These are phyloP conservation scores for Narthecium ossifragum DNA, from an alignment of 106 monocot species.

Conservation along the genomic window DNA sequence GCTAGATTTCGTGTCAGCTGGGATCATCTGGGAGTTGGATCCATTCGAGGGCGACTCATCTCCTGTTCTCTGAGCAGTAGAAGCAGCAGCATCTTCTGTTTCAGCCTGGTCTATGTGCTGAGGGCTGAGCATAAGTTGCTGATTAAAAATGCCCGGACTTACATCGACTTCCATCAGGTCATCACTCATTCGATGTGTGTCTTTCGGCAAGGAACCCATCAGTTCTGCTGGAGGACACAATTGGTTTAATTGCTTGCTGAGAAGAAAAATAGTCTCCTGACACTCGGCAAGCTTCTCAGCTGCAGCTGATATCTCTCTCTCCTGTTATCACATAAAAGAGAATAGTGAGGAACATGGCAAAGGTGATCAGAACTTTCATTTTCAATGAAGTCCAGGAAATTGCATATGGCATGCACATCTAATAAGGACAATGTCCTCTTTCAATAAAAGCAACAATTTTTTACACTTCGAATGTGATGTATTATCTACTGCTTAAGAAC, in stretches of 20 bases:
- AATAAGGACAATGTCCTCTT: too few species aligned
- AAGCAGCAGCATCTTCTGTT: constrained; percentile 11
- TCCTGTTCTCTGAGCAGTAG: constrained; percentile 15
- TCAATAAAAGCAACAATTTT: too few species aligned
- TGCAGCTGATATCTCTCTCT: constrained; percentile 87
- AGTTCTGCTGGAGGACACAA: constrained; percentile 46
- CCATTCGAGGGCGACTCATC: constrained; percentile 44
- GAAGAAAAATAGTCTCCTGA: constrained; percentile 87
- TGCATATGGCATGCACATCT: too few species aligned
- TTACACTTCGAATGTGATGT: too few species aligned
- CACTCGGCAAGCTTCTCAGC: constrained; percentile 91
- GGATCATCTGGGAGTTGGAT: constrained; percentile 29
- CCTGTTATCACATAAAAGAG: constrained; percentile 22
- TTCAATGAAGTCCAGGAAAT: too few species aligned
- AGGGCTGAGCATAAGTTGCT: constrained; percentile 6
- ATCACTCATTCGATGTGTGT: constrained; percentile 12
- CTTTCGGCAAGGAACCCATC: constrained; percentile 18
- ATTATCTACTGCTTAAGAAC: too few species aligned
- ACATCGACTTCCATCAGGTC: constrained; percentile 18
- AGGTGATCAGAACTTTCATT: too few species aligned
- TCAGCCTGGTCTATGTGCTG: constrained; percentile 20
- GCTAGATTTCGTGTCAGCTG: constrained; percentile 38
- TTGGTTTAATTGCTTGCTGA: constrained; percentile 67
- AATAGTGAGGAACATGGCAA: too few species aligned
- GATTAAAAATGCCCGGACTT: constrained; percentile 11